Evolutionary conservation across 495 filamentous ascomycete species (phyloP), one percentile per base, ranked within the genome.

Genomic region (Podospora didyma): DNA sequence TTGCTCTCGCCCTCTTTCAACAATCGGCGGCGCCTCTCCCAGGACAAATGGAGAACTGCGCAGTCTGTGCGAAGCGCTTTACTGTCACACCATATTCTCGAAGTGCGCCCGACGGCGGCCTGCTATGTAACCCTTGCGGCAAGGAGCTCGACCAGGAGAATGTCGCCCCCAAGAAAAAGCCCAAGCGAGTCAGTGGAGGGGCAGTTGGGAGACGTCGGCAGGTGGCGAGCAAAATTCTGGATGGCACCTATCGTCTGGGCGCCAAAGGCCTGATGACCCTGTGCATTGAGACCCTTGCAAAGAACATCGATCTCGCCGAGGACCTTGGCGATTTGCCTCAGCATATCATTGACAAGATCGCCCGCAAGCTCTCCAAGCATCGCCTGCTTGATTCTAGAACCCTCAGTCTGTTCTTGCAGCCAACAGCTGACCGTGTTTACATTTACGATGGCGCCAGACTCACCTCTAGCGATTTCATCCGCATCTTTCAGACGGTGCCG

Each of bases 31-130:
- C 78, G n/a, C 87, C 86, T 39, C 64, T 86, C 16, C 89, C 94
- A 0, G 92, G 90, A 2, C 94, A 98, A 69, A 81, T 90, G 57
- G 89, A 86, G 24, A 93, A 96, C 61, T 98, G 94, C 62, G 90
- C 89, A 46, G 72, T 82, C 7, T 98, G 94, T 66, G 78, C 82
- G 21, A 93, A 90, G 63, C 86, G 94, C 22, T 98, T 98, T 65
- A 96, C 91, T 0, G 94, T 98, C 24, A 97, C 94, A 0, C 75
- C 91, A 1, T 98, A 98, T 67, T 89, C 86, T 60, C 88, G 89
- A 62, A 80, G 84, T n/a, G 89, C 88, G 14, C 87, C 88, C 1
- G 77, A 86, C 17, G 92, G 92, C 1, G 93, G 92, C 17, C 73
- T 98, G 19, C 78, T 98, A 12, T 98, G 94, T 69, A 75, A 75